Evolutionary conservation across 768 basidiomycete species (phyloP), one percentile per base, ranked within the genome.

Genomic region (Royoungia palumana): DNA sequence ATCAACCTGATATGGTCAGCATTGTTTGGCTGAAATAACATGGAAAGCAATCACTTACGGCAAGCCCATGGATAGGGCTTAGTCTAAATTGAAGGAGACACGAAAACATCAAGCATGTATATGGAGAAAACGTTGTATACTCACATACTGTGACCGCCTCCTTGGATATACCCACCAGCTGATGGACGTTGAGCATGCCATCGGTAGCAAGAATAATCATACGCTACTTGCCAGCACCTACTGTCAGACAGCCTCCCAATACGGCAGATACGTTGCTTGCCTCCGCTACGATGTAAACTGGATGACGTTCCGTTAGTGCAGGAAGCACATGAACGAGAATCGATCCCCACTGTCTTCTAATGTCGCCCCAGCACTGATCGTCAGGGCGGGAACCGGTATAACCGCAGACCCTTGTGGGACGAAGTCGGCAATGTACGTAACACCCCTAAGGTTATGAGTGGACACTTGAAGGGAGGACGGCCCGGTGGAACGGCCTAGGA

Each of bases 141-240:
- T 50, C 41, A 62, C 38, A 64, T 55, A 40, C 74, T 68, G 45
- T 78, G 74, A 6, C 79, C 78, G 9, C 75, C 78, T 22, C 79
- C 80, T 47, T 70, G 68, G 4, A 76, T 43, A 69, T 70, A 81
- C 11, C 80, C 78, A 25, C 76, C 79, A 12, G 73, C 76, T 63
- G 7, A 9, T 7, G 25, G 22, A 28, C 11, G 28, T 28, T 28
- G 28, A 28, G 28, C 6, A 28, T 13, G 13, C 28, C 14, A 9
- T n/a, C 34, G 27, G 42, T 50, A 14, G 17, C 4, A 37, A 20
- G 27, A 5, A 28, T 28, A 28, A 5, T 28, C 13, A 28, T 12
- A 28, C 28, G 10, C 27, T 10, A 10, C 53, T 35, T 14, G 45
- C 58, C 49, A 24, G 41, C 58, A 35, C 61, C 61, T 7, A 62